Percentiles rank a stretch among this genome's conserved stretches.
phyloP scores from a whole-genome alignment of 2,329 filamentous ascomycete genomes.

The Dothideomycetes sp. region DNA sequence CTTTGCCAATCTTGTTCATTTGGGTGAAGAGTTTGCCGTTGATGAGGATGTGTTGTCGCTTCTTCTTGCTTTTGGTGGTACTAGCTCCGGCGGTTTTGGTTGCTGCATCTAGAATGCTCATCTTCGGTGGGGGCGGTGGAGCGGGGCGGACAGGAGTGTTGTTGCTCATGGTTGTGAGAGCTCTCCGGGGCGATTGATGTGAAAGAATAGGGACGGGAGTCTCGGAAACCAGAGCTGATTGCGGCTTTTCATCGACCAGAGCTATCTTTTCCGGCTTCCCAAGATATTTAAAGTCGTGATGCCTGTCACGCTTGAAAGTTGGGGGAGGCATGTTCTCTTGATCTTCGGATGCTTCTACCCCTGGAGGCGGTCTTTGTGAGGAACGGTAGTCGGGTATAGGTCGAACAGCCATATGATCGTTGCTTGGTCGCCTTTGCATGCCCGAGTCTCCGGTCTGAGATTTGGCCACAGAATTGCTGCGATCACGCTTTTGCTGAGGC shows the following conservation, averaged over 20 bases:
- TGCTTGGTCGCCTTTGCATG: conserved; percentile 16
- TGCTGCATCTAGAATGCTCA: conserved; percentile 89
- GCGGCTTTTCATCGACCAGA: conserved; percentile 39
- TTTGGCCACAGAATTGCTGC: neutral
- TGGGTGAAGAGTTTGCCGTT: conserved; percentile 88
- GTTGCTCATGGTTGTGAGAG: conserved; percentile 46
- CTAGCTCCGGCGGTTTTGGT: conserved; percentile 75
- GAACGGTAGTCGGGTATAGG: conserved; percentile 25
- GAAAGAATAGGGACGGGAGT: conserved; percentile 28
- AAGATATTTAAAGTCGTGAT: conserved; percentile 44
- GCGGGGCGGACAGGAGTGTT: conserved; percentile 67
- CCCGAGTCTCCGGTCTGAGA: neutral
- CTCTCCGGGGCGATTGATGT: conserved; percentile 30
- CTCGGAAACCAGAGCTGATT: conserved; percentile 29
- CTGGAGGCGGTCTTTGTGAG: conserved; percentile 42
- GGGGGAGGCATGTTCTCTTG: conserved; percentile 77
- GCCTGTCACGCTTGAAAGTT: conserved; percentile 55
- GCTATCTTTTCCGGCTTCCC: conserved; percentile 49
- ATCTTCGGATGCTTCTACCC: conserved; percentile 54
- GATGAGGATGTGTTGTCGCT: conserved; percentile 73
- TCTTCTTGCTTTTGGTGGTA: conserved; percentile 64
- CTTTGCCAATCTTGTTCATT: conserved; percentile 81
- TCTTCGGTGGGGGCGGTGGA: conserved; percentile 77
- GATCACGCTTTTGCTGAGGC: conserved; percentile 3
- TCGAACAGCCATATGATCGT: conserved; percentile 19